Evolutionary conservation across 306 rosid species (phyloP).

Genomic region (Glycine tomentella): DNA sequence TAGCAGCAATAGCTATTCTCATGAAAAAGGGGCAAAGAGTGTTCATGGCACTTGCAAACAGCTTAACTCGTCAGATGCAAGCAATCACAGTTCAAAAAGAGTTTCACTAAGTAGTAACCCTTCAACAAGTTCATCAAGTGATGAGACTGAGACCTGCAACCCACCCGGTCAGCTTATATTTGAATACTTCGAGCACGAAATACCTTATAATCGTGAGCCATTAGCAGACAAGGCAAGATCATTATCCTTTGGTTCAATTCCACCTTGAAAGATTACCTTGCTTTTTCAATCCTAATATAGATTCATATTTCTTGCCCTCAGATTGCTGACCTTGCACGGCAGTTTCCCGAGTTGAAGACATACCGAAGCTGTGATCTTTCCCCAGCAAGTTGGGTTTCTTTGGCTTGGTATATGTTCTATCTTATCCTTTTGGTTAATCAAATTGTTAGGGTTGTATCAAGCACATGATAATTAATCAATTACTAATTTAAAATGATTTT

Average conservation of each 20-base stretch:
- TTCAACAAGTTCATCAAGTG: slow-evolving; percentile 61
- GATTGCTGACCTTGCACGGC: slow-evolving; percentile 66
- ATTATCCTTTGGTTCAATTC: slow-evolving; percentile 33
- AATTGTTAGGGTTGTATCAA: neutral
- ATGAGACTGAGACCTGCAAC: slow-evolving; percentile 62
- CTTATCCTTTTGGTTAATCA: neutral
- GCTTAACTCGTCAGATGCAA: slow-evolving; percentile 45
- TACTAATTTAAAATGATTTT: slow-evolving; percentile 27
- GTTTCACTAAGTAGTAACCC: slow-evolving; percentile 48
- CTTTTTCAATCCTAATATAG: slow-evolving; percentile 32
- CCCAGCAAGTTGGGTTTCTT: slow-evolving; percentile 83
- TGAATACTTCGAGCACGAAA: slow-evolving; percentile 72
- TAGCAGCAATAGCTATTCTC: slow-evolving; percentile 49
- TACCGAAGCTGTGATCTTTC: slow-evolving; percentile 76
- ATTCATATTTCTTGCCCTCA: slow-evolving; percentile 46
- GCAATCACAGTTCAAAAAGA: slow-evolving; percentile 49
- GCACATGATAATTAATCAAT: neutral
- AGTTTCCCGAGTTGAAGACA: slow-evolving; percentile 69
- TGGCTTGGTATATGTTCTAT: slow-evolving; percentile 69
- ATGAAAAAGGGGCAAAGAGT: slow-evolving; percentile 57
- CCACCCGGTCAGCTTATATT: slow-evolving; percentile 63
- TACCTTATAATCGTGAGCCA: slow-evolving; percentile 78
- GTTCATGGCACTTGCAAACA: slow-evolving; percentile 46
- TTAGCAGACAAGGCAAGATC: slow-evolving; percentile 75
- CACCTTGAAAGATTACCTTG: slow-evolving; percentile 12